phyloP scores from a whole-genome alignment of 2,329 filamentous ascomycete genomes.

The Eutypella sp. region DNA sequence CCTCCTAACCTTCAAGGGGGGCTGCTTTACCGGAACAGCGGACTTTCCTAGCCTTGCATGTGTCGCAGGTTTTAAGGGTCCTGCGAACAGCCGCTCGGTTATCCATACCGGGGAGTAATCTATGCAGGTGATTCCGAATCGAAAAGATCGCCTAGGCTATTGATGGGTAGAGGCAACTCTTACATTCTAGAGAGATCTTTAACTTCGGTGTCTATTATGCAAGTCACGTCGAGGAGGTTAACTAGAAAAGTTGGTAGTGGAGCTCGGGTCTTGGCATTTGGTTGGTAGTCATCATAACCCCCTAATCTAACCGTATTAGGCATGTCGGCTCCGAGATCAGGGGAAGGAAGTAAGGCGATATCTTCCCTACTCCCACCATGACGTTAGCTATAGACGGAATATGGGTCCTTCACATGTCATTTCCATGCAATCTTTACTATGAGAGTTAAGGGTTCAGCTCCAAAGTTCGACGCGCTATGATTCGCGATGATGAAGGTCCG shows the following conservation, averaged over 20 bases:
- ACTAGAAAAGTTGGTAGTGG: background rate
- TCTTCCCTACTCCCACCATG: background rate
- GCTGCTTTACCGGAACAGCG: slow-evolving; percentile 30
- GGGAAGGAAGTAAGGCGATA: background rate
- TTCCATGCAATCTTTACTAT: too few species aligned
- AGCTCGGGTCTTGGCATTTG: background rate
- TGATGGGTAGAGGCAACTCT: too few species aligned
- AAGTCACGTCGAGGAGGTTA: background rate
- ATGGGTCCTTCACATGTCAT: too few species aligned
- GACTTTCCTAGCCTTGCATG: slow-evolving; percentile 36
- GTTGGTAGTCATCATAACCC: background rate
- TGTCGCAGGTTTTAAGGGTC: slow-evolving; percentile 31
- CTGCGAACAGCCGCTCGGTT: slow-evolving; percentile 1
- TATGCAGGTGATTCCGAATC: background rate
- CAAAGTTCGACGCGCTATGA: background rate
- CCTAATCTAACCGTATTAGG: background rate
- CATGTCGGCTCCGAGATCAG: background rate
- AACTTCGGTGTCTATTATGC: background rate
- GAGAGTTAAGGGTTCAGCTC: background rate
- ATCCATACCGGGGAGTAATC: background rate
- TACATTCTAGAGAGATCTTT: too few species aligned
- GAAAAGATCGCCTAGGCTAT: too few species aligned
- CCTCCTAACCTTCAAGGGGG: background rate
- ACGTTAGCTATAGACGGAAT: too few species aligned
- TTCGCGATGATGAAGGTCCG: too few species aligned